phyloP scores from a whole-genome alignment of 768 basidiomycete genomes.

The Tulasnella calospora region DNA sequence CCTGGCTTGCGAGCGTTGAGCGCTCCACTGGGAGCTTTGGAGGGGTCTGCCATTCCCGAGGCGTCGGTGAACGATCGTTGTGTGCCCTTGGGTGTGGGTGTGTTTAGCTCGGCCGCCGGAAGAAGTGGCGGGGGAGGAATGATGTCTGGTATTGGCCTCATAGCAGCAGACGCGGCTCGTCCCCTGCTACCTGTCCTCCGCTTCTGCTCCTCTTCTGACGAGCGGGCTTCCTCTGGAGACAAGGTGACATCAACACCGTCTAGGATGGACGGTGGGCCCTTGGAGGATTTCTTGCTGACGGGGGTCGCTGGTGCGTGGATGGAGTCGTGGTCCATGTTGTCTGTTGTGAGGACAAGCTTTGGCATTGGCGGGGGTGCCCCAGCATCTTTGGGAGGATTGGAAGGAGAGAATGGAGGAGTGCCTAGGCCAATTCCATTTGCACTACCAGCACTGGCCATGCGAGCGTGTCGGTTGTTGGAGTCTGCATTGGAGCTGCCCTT shows the following conservation, averaged over 20 bases:
- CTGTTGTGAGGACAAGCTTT: conserved; percentile 20
- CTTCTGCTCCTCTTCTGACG: conserved; percentile 20
- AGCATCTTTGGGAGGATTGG: conserved; percentile 7
- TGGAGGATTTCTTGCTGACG: background rate
- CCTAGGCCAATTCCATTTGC: background rate
- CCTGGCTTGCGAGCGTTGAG: background rate
- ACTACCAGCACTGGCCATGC: conserved; percentile 15
- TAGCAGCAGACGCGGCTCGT: background rate
- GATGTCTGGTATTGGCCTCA: background rate
- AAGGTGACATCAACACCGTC: conserved; percentile 10
- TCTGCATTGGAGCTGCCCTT: conserved; percentile 15
- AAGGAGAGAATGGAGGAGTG: background rate
- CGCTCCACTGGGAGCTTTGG: background rate
- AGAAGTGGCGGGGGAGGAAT: background rate
- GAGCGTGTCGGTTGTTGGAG: conserved; percentile 21
- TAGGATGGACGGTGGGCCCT: background rate
- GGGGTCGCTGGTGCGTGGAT: conserved; percentile 19
- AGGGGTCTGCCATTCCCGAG: background rate
- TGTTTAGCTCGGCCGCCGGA: conserved; percentile 1
- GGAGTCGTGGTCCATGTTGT: conserved; percentile 7
- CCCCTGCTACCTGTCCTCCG: background rate
- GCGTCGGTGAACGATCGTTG: background rate
- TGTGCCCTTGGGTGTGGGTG: conserved; percentile 1
- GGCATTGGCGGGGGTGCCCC: background rate
- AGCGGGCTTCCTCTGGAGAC: conserved; percentile 13